Conservation (phyloP, 192 early-diverging fungal species). For the Glomus cerebriforme region DNA sequence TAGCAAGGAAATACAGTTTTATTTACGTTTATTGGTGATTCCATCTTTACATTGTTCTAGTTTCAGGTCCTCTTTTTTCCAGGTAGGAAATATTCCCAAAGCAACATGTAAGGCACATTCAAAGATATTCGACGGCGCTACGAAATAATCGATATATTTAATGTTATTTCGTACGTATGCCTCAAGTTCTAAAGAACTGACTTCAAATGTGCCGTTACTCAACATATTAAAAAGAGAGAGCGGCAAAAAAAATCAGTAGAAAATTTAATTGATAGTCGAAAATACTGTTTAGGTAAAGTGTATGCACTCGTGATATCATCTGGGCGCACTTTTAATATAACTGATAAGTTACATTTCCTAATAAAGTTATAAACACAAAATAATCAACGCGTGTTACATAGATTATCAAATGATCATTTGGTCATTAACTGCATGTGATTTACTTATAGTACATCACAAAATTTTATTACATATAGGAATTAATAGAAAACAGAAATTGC, state of each 20-base stretch:
- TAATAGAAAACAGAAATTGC: too few species aligned
- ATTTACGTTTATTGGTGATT: slow-evolving; percentile 78
- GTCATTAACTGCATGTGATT: too few species aligned
- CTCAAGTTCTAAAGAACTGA: background rate
- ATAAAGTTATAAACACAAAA: too few species aligned
- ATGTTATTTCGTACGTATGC: background rate
- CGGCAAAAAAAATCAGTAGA: background rate
- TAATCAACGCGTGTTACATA: too few species aligned
- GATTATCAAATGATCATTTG: too few species aligned
- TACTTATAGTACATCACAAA: too few species aligned
- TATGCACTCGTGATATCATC: too few species aligned
- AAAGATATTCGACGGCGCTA: slow-evolving; percentile 60
- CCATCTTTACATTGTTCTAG: slow-evolving; percentile 77
- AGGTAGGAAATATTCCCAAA: slow-evolving; percentile 59
- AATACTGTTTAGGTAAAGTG: too few species aligned
- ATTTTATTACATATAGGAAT: too few species aligned
- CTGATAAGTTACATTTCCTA: too few species aligned
- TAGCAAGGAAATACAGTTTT: background rate
- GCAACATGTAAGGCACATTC: slow-evolving; percentile 63
- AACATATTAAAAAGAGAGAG: background rate
- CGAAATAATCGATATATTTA: slow-evolving; percentile 51
- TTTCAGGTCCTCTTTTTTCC: slow-evolving; percentile 57
- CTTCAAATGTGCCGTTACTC: background rate
- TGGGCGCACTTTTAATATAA: too few species aligned
- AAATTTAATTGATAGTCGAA: too few species aligned